Base-by-base conservation (phyloP, 345 rosid genomes). In the Eucalyptus cloeziana region DNA sequence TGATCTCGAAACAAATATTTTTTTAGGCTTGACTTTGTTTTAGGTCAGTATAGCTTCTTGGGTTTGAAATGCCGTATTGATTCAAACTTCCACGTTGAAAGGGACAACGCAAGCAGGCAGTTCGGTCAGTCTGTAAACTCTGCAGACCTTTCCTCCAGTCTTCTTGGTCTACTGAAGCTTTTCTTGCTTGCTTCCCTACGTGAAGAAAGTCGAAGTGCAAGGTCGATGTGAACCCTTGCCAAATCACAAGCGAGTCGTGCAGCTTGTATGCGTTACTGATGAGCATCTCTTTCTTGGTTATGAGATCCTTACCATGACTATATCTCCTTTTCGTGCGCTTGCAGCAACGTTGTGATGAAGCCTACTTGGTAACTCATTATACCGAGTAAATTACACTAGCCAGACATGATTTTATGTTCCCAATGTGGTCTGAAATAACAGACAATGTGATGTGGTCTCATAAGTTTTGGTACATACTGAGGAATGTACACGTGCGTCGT, bases 311-410 rank as follows among this genome's bases (percentile, higher is more conserved):
- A 17, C 10, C 80, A 17, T 33, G 80, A 69, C 80, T 33, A 17
- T 0, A 33, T 33, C 43, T 33, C 43, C 80, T 69, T 69, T 40
- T 69, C 13, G 22, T 33, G 24, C 40, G 80, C 80, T 69, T 69
- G 62, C 62, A 4, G 80, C 44, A 69, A 69, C 22, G 13, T 69
- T 69, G 43, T 5, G 25, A 69, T 33, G 80, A 33, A 21, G 80
- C 24, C 0, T 71, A 37, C 0, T 10, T 33, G 40, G 44, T 0
- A 37, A 71, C 81, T 71, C 81, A 3, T 31, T 37, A 37, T 33
- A 10, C 44, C 0, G 40, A 71, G 24, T 71, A 71, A 37, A 19
- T 71, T 71, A 19, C 81, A 37, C 45, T 37, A 71, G 45, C 25
- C 13, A 37, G 25, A 1, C 44, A 33, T 33, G 44, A 5, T 71